Conservation (phyloP, 495 filamentous ascomycete species). For the Hypoxylon subgilvum region DNA sequence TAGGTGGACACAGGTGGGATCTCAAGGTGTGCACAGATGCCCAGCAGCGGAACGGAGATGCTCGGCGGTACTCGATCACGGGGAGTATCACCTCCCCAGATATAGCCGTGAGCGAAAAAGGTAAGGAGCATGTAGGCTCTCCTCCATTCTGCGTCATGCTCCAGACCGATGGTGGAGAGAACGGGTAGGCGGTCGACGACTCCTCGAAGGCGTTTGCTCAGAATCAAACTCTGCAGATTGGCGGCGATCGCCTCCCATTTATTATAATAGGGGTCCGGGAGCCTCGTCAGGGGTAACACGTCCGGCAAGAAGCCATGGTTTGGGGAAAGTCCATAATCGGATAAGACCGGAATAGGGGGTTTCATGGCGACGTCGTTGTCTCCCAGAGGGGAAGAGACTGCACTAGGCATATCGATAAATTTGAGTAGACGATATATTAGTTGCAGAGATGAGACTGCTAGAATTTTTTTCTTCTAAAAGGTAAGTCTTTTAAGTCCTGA, state of each 20-base stretch:
- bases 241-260: conserved; percentile 86
- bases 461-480: background rate
- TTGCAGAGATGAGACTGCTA: background rate
- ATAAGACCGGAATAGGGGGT: conserved; percentile 75
- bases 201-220: conserved; percentile 78
- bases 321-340: conserved; percentile 87
- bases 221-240: conserved; percentile 85
- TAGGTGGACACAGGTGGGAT: conserved; percentile 95
- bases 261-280: conserved; percentile 88
- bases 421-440: background rate
- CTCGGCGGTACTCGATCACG: conserved; percentile 81
- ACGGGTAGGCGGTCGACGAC: conserved; percentile 80
- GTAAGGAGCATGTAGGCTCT: conserved; percentile 85
- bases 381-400: background rate
- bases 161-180: conserved; percentile 78
- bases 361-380: conserved; percentile 65
- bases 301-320: conserved; percentile 87
- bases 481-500: conserved; percentile 51
- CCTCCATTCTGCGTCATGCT: conserved; percentile 86
- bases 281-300: conserved; percentile 74
- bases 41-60: conserved; percentile 80
- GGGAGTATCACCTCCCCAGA: conserved; percentile 90
- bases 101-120: conserved; percentile 90
- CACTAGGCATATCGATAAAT: too few species aligned
- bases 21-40: conserved; percentile 80